Evolutionary conservation across 108 stramenopile genomes (phyloP), one percentile per base, ranked within the genome.

Genomic region (Stephanodiscus minutulus): DNA sequence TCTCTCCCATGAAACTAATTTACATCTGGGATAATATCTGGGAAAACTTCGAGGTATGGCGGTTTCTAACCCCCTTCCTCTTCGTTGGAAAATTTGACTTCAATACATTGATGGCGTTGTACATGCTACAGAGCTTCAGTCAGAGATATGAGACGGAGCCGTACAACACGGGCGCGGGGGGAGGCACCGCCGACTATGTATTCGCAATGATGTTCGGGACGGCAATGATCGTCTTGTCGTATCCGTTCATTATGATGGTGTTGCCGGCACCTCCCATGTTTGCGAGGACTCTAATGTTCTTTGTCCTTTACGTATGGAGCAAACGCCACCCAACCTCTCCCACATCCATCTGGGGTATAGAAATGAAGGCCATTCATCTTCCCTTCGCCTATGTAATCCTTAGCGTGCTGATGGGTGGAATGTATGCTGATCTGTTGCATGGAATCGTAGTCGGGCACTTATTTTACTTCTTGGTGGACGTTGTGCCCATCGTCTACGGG

Each of bases 391-490:
- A 91, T 50, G 57, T 92, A 68, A 90, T 67, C 8, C 44, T 96
- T 47, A 89, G 82, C 28, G 73, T 96, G 9, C 70, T 90, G 39
- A 89, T 89, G 82, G 96, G 96, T 43, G 72, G 74, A 21, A 43
- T 83, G 10, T 89, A 81, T 43, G 52, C 77, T 41, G 86, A 88
- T 70, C 39, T 89, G 47, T 54, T 92, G 25, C 89, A 91, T 62
- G 96, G 96, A 22, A 78, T 94, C 15, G 87, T 62, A 6, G 43
- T 82, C 18, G 96, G 96, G 9, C 96, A 97, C 74, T 46, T 93
- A 24, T 97, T 87, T 68, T 96, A 92, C 82, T 96, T 95, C 77
- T 75, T 91, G 68, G 91, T 87, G 27, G 93, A 95, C 60, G 96
- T 96, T 2, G 78, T 91, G 4, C 96, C 96, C 9, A 65, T 74